A percentile compares a stretch with the other conserved stretches of the same genome.
Evolutionary conservation across 257 asterid species (phyloP).

Genomic region (Nicotiana paniculata): DNA sequence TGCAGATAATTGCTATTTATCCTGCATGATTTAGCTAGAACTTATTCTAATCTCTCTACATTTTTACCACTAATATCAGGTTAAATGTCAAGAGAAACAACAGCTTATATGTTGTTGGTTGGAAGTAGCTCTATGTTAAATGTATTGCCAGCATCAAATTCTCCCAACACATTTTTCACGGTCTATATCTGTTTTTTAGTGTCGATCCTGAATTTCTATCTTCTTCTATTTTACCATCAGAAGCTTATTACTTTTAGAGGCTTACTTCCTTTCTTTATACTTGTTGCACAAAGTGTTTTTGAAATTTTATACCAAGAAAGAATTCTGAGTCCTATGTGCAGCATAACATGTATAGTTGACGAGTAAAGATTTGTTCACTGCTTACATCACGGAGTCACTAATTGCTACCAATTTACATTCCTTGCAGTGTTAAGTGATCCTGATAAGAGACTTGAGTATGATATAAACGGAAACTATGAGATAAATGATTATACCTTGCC

Average conservation of each 20-base stretch:
- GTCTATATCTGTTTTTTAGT: background rate
- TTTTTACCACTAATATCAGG: background rate
- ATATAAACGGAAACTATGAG: conserved; percentile 52
- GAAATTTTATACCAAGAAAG: background rate
- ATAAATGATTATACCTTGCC: conserved; percentile 52
- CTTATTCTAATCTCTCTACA: conserved; percentile 1
- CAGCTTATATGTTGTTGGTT: background rate
- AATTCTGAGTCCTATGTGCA: background rate
- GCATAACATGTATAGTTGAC: background rate
- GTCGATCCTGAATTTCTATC: background rate
- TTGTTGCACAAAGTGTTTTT: background rate
- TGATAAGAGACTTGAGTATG: conserved; percentile 57
- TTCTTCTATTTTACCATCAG: background rate
- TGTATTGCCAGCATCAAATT: background rate
- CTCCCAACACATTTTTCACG: background rate
- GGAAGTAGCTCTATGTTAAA: background rate
- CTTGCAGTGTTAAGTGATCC: conserved; percentile 63
- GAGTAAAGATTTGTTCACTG: background rate
- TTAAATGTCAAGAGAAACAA: background rate
- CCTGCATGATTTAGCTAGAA: conserved; percentile 5
- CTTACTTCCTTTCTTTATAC: background rate
- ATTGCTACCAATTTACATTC: conserved; percentile 11
- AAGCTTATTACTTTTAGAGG: background rate
- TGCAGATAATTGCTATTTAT: background rate
- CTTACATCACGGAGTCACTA: background rate